Evolutionary conservation across 352 stramenopile genomes (phyloP).

Genomic region (Globisporangium uncinulatum): DNA sequence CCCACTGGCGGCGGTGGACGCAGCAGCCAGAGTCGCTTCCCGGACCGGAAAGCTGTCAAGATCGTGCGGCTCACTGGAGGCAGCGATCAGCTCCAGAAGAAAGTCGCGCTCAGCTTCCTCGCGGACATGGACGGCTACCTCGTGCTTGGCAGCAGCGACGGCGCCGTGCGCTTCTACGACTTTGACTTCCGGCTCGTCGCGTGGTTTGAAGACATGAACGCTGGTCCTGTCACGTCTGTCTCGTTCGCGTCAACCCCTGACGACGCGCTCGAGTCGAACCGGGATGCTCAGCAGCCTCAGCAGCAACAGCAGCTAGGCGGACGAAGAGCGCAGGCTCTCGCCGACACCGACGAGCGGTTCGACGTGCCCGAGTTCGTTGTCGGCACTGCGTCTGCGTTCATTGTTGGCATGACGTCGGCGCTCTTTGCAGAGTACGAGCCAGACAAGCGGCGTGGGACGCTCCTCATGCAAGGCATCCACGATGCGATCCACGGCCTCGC

Average conservation of each 20-base stretch:
- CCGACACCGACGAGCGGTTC: constrained; percentile 46
- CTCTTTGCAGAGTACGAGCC: constrained; percentile 86
- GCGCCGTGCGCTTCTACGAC: constrained; percentile 91
- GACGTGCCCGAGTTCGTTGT: constrained; percentile 90
- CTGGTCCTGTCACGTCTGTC: constrained; percentile 81
- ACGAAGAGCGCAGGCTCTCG: background rate
- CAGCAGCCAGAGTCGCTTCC: constrained; percentile 19
- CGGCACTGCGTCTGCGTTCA: constrained; percentile 77
- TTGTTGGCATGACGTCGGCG: constrained; percentile 72
- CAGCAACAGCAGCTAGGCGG: background rate
- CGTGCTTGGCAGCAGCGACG: constrained; percentile 86
- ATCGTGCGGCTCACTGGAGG: constrained; percentile 66
- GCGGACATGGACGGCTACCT: constrained; percentile 87
- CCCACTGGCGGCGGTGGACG: background rate
- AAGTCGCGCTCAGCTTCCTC: constrained; percentile 49
- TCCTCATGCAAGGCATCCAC: constrained; percentile 89
- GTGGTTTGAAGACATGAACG: constrained; percentile 93
- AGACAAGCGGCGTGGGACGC: constrained; percentile 80
- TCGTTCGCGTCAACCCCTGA: constrained; percentile 62
- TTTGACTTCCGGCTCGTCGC: constrained; percentile 90
- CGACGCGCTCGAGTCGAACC: constrained; percentile 23
- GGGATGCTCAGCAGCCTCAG: background rate
- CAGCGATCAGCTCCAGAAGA: constrained; percentile 30
- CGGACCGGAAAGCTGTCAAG: constrained; percentile 78
- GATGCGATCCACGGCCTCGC: constrained; percentile 81